These are phyloP conservation scores for Ambrosia trifida DNA, from an alignment of 129 eudicot species.

Conservation along the genomic window DNA sequence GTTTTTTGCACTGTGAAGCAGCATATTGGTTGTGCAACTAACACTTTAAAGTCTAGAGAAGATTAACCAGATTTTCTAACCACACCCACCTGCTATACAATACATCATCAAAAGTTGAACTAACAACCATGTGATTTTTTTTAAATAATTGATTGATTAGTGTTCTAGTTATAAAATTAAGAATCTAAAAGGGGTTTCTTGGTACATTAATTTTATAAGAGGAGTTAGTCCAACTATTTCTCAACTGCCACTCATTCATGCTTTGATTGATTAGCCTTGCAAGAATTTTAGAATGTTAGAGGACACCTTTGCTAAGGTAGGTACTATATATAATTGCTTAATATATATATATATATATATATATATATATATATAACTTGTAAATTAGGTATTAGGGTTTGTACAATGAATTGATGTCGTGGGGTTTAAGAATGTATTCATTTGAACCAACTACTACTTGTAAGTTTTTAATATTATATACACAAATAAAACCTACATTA, in stretches of 20 bases:
- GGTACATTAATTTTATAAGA: conserved; percentile 11
- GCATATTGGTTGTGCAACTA: conserved; percentile 28
- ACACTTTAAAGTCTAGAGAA: conserved; percentile 21
- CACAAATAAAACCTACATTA: conserved; percentile 5
- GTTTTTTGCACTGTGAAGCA: conserved; percentile 10
- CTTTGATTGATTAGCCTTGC: conserved; percentile 21
- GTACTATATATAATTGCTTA: neutral
- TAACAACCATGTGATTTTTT: conserved; percentile 32
- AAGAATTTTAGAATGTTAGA: conserved; percentile 33
- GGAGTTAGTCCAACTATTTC: conserved; percentile 41
- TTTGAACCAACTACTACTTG: conserved; percentile 23
- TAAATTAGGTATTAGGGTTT: neutral
- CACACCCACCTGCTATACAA: conserved; percentile 27
- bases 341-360: neutral
- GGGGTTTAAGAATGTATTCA: conserved; percentile 28
- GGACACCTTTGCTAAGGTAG: conserved; percentile 14
- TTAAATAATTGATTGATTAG: conserved; percentile 6
- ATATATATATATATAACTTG: neutral
- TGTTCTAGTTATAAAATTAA: conserved; percentile 10
- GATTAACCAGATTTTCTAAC: conserved; percentile 27
- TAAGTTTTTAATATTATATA: neutral
- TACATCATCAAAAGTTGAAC: conserved; percentile 33
- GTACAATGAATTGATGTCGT: conserved; percentile 14
- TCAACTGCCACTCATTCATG: conserved; percentile 37
- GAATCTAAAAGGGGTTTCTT: conserved; percentile 18